A percentile compares a stretch with the other conserved stretches of the same genome.
Evolutionary conservation across 768 basidiomycete genomes (phyloP).

Genomic region (Fomitopsis serialis): DNA sequence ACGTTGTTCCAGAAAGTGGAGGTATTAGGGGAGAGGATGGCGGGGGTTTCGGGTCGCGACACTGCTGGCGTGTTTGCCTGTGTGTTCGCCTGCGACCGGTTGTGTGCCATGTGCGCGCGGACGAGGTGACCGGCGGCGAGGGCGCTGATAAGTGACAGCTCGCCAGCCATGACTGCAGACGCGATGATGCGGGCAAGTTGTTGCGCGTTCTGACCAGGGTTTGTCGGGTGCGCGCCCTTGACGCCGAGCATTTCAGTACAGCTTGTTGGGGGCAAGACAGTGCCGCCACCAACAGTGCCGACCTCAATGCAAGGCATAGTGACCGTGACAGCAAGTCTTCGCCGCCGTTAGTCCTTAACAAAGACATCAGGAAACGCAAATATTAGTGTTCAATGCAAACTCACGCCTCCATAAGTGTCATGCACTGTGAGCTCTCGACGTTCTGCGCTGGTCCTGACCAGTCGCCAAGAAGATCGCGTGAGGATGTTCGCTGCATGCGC

Average conservation of each 20-base stretch:
- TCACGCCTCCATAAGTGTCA: conserved; percentile 98
- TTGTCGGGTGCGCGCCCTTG: conserved; percentile 79
- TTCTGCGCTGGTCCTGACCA: conserved; percentile 98
- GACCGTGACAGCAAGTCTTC: conserved; percentile 89
- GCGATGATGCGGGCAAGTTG: conserved; percentile 86
- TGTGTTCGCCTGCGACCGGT: conserved; percentile 79
- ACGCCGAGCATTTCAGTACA: conserved; percentile 94
- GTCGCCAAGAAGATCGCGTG: conserved; percentile 95
- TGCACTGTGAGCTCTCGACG: conserved; percentile 97
- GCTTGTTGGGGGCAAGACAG: conserved; percentile 85
- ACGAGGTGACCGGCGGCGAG: conserved; percentile 95
- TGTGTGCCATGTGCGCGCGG: conserved; percentile 89
- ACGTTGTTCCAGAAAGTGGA: neutral
- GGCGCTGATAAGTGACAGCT: conserved; percentile 86
- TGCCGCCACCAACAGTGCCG: conserved; percentile 96
- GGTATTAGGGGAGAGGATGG: conserved; percentile 17
- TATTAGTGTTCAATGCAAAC: conserved; percentile 30
- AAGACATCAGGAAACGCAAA: conserved; percentile 5
- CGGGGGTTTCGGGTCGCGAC: conserved; percentile 59
- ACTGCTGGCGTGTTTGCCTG: conserved; percentile 68
- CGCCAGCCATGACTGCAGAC: conserved; percentile 95
- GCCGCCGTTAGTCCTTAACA: conserved; percentile 71
- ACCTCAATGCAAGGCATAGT: conserved; percentile 99
- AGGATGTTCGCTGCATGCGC: conserved; percentile 98
- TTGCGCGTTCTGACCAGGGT: conserved; percentile 88